Evolutionary conservation across 305 asterid species (phyloP).

Genomic region (Stenogyne calaminthoides): DNA sequence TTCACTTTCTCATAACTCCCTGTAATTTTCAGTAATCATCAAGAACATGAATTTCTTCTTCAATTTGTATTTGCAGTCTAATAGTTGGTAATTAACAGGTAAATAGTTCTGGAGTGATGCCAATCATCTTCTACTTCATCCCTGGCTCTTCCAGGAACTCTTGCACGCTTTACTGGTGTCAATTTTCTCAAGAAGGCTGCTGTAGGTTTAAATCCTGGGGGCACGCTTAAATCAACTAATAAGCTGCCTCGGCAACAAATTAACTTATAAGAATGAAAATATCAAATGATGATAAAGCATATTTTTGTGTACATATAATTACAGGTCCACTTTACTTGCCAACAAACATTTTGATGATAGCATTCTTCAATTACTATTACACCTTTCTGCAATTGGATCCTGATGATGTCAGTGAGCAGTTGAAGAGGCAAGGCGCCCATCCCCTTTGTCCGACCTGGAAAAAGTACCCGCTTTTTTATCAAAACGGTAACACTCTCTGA

Average conservation of each 20-base stretch:
- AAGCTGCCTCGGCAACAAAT: background rate
- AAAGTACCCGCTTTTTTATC: constrained; percentile 87
- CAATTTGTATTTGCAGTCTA: constrained; percentile 1
- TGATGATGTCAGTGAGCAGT: constrained; percentile 93
- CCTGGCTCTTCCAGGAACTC: constrained; percentile 90
- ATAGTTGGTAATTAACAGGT: constrained; percentile 55
- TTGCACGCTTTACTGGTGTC: constrained; percentile 94
- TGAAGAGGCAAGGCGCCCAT: constrained; percentile 99
- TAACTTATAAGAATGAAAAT: too few species aligned
- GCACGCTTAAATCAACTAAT: constrained; percentile 46
- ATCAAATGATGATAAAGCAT: too few species aligned
- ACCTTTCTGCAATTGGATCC: constrained; percentile 96
- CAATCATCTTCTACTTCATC: constrained; percentile 97
- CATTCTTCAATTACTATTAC: constrained; percentile 97
- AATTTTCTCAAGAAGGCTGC: constrained; percentile 77
- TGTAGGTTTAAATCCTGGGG: constrained; percentile 82
- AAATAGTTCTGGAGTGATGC: constrained; percentile 98
- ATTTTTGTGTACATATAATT: constrained; percentile 12
- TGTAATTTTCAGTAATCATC: background rate
- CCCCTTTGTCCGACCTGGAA: constrained; percentile 93
- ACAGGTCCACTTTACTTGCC: constrained; percentile 89
- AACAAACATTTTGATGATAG: constrained; percentile 77
- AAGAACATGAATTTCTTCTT: constrained; percentile 18
- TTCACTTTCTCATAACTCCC: background rate
- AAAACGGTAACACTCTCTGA: constrained; percentile 55